Evolutionary conservation across 345 rosid species (phyloP).

Genomic region (Eucalyptus brandiana): DNA sequence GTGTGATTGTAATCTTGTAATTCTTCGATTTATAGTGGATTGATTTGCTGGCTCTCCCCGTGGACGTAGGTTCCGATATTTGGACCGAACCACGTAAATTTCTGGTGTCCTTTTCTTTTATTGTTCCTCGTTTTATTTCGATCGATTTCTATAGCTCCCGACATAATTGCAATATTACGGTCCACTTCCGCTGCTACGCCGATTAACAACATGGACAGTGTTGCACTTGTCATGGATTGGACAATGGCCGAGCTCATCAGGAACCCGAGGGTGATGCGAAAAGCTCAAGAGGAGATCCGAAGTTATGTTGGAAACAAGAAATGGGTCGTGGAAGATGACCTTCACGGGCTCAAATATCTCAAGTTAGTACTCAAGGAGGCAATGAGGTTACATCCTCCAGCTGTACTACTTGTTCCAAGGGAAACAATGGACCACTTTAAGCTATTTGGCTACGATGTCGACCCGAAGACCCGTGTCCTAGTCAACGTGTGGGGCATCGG

Average conservation of each 20-base stretch:
- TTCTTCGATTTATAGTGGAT: too few species aligned
- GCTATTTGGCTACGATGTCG: slow-evolving; percentile 15
- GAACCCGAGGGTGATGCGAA: slow-evolving; percentile 26
- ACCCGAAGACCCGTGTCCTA: slow-evolving; percentile 15
- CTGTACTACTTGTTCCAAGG: slow-evolving; percentile 25
- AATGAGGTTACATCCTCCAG: slow-evolving; percentile 37
- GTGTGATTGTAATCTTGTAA: too few species aligned
- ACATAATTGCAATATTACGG: too few species aligned
- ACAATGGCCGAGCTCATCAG: slow-evolving; percentile 31
- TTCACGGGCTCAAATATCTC: slow-evolving; percentile 21
- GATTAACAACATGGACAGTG: too few species aligned
- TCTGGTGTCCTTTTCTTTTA: too few species aligned
- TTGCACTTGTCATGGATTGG: slow-evolving; percentile 13
- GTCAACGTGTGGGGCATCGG: slow-evolving; percentile 37
- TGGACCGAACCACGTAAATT: too few species aligned
- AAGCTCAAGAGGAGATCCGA: slow-evolving; percentile 28
- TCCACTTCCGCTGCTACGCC: too few species aligned
- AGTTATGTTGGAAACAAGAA: slow-evolving; percentile 3
- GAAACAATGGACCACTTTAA: slow-evolving; percentile 24
- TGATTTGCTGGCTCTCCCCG: too few species aligned
- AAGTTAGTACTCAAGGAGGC: slow-evolving; percentile 39
- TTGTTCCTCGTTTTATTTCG: too few species aligned
- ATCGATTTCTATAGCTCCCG: too few species aligned
- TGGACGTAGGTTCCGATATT: too few species aligned
- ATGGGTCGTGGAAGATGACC: slow-evolving; percentile 11